Evolutionary conservation across 2,329 filamentous ascomycete species (phyloP).

Genomic region (Septoria linicola): DNA sequence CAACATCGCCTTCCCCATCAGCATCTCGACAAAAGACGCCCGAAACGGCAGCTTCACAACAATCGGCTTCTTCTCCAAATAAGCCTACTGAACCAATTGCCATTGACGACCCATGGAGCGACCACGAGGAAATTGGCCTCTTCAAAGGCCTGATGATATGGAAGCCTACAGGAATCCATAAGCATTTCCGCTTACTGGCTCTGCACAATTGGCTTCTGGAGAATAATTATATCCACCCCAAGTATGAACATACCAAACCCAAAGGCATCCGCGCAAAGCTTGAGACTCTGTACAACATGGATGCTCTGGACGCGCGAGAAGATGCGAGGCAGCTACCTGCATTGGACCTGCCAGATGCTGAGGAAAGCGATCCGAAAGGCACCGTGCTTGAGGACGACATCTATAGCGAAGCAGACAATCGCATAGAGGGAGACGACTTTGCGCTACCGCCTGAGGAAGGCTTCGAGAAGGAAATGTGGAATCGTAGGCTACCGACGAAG

Average conservation of each 20-base stretch:
- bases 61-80: constrained; percentile 35
- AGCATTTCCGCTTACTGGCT: constrained; percentile 87
- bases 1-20: constrained; percentile 55
- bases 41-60: neutral
- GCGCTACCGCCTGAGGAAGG: constrained; percentile 42
- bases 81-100: neutral
- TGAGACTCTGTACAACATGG: constrained; percentile 76
- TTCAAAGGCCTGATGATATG: constrained; percentile 90
- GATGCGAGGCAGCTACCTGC: constrained; percentile 56
- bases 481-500: constrained; percentile 34
- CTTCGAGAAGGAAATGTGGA: constrained; percentile 47
- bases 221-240: constrained; percentile 38
- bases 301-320: constrained; percentile 80
- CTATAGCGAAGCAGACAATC: constrained; percentile 38
- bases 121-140: constrained; percentile 88
- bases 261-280: constrained; percentile 92
- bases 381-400: constrained; percentile 40
- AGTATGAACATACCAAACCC: constrained; percentile 70
- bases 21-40: constrained; percentile 44
- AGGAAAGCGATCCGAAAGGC: constrained; percentile 38
- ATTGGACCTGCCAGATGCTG: constrained; percentile 42
- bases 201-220: constrained; percentile 50
- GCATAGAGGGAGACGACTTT: constrained; percentile 44
- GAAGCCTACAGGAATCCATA: constrained; percentile 97
- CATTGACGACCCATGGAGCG: constrained; percentile 77